phyloP scores from a whole-genome alignment of 108 stramenopile species.

The Skeletonema marinoi region DNA sequence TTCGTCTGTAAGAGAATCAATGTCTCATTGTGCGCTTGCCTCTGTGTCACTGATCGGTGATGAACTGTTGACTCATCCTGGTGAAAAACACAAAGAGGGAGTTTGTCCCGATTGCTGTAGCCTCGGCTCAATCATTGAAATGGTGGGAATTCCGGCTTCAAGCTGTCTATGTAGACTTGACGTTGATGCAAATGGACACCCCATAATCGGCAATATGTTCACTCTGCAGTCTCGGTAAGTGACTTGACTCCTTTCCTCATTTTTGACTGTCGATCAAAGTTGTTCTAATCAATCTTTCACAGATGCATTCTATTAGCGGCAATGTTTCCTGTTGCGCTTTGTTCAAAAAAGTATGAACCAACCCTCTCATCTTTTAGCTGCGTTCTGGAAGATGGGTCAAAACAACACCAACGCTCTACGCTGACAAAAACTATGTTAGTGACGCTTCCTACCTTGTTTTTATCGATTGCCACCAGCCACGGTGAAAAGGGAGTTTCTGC shows the following conservation, averaged over 20 bases:
- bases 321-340: constrained; percentile 25
- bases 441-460: constrained; percentile 32
- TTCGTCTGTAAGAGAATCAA: constrained; percentile 26
- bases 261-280: background rate
- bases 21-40: constrained; percentile 31
- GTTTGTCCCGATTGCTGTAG: constrained; percentile 9
- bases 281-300: background rate
- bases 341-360: constrained; percentile 24
- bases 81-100: background rate
- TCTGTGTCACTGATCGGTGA: constrained; percentile 17
- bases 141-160: background rate
- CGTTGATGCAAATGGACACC: background rate
- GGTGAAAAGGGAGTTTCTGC: constrained; percentile 1
- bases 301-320: constrained; percentile 41
- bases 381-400: constrained; percentile 18
- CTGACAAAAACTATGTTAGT: constrained; percentile 12
- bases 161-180: constrained; percentile 27
- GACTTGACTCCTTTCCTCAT: background rate
- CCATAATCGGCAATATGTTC: constrained; percentile 5
- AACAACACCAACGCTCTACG: background rate
- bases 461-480: constrained; percentile 29
- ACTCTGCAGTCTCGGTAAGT: constrained; percentile 31
- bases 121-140: constrained; percentile 24
- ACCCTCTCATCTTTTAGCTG: constrained; percentile 35
- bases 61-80: background rate